Percentiles rank a stretch among this genome's conserved stretches.
Conservation (phyloP, 2,329 filamentous ascomycete species). For the Leptographium lundbergii region DNA sequence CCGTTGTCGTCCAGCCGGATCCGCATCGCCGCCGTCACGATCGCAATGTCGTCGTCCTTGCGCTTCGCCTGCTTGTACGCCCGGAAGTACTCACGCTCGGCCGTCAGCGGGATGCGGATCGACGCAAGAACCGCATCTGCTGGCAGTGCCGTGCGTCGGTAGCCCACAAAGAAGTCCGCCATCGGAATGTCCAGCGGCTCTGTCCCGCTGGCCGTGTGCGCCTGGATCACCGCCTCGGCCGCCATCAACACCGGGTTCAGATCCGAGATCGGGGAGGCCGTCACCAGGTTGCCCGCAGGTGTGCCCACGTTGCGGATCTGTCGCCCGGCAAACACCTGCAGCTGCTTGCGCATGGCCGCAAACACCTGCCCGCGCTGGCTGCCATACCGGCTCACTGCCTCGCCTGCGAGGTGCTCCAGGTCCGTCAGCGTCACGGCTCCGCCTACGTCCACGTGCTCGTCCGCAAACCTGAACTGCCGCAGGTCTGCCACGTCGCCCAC, state of each 20-base stretch:
- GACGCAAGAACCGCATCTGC: conserved; percentile 74
- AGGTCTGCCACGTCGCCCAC: conserved; percentile 89
- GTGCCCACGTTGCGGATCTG: conserved; percentile 98
- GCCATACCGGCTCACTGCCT: conserved; percentile 73
- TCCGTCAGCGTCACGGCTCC: conserved; percentile 90
- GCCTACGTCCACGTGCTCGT: conserved; percentile 79
- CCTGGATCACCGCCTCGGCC: conserved; percentile 67
- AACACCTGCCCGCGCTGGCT: conserved; percentile 62
- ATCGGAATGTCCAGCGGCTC: conserved; percentile 66
- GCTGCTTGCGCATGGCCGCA: conserved; percentile 81
- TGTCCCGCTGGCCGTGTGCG: conserved; percentile 45
- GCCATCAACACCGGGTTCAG: conserved; percentile 89
- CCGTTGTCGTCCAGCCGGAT: conserved; percentile 56
- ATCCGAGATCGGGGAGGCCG: conserved; percentile 92
- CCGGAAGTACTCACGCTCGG: conserved; percentile 70
- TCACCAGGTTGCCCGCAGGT: conserved; percentile 85
- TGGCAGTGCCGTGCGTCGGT: conserved; percentile 70
- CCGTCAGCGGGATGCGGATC: conserved; percentile 71
- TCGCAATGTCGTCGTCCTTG: conserved; percentile 97
- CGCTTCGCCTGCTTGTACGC: conserved; percentile 95
- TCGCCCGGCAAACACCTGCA: conserved; percentile 86
- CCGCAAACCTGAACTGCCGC: conserved; percentile 64
- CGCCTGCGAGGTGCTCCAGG: conserved; percentile 69
- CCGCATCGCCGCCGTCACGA: conserved; percentile 78
- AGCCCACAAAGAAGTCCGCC: conserved; percentile 84